Conservation (phyloP, 768 basidiomycete species). For the Mycena sanguinolenta region DNA sequence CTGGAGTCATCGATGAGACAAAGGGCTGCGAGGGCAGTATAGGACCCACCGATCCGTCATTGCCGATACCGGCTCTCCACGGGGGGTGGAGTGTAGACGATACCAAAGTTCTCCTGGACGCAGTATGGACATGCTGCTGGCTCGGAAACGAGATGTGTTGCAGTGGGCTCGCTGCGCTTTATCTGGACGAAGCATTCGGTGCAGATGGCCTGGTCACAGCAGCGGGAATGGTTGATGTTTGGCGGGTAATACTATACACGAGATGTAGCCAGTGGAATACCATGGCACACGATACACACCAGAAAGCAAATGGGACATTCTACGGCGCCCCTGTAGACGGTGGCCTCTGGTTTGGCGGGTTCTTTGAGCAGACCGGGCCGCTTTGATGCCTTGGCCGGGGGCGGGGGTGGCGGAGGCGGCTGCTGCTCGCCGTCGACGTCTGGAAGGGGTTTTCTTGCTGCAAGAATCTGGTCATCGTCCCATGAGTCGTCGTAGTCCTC, state of each 20-base stretch:
- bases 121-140: slow-evolving; percentile 98
- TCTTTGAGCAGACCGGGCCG: slow-evolving; percentile 75
- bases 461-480: slow-evolving; percentile 90
- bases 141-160: slow-evolving; percentile 96
- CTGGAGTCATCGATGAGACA: slow-evolving; percentile 17
- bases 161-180: slow-evolving; percentile 94
- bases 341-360: slow-evolving; percentile 78
- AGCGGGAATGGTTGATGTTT: slow-evolving; percentile 97
- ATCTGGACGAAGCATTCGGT: slow-evolving; percentile 99
- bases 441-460: slow-evolving; percentile 79
- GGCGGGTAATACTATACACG: slow-evolving; percentile 90
- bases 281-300: slow-evolving; percentile 63
- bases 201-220: slow-evolving; percentile 98
- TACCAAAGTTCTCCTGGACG: slow-evolving; percentile 96
- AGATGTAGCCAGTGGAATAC: slow-evolving; percentile 38
- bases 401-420: slow-evolving; percentile 46
- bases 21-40: slow-evolving; percentile 23
- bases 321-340: slow-evolving; percentile 84
- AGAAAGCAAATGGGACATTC: slow-evolving; percentile 99
- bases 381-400: slow-evolving; percentile 57
- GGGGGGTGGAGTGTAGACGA: slow-evolving; percentile 87
- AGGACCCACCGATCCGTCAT: slow-evolving; percentile 74
- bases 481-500: slow-evolving; percentile 93
- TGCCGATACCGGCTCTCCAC: slow-evolving; percentile 86
- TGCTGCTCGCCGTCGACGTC: slow-evolving; percentile 60